Conservation (phyloP, 2,329 filamentous ascomycete species). For the Ustilaginoidea virens region DNA sequence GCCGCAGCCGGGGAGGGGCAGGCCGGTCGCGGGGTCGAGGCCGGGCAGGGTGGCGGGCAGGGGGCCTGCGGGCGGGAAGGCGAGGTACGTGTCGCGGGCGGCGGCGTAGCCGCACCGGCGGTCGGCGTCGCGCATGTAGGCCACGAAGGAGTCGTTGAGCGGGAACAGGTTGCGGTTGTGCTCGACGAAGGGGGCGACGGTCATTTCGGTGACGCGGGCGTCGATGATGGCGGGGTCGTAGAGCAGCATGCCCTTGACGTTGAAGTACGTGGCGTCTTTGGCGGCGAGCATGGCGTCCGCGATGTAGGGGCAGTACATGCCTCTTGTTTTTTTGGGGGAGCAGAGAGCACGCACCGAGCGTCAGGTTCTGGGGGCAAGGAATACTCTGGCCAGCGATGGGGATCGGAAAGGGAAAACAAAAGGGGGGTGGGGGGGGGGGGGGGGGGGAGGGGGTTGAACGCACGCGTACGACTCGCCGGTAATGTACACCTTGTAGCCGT, state of each 20-base stretch:
- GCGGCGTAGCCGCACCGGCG: slow-evolving; percentile 42
- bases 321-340: no score
- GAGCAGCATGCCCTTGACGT: slow-evolving; percentile 79
- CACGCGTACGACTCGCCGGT: slow-evolving; percentile 90
- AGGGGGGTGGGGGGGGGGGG: no score
- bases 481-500: slow-evolving; percentile 88
- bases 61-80: slow-evolving; percentile 47
- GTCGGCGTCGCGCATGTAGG: slow-evolving; percentile 16
- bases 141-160: slow-evolving; percentile 21
- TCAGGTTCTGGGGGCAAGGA: no score
- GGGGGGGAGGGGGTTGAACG: no score
- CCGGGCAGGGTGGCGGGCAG: slow-evolving; percentile 2
- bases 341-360: no score
- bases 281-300: slow-evolving; percentile 83
- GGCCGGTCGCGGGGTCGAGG: slow-evolving; percentile 18
- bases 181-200: slow-evolving; percentile 41
- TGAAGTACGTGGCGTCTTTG: slow-evolving; percentile 95
- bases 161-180: slow-evolving; percentile 45
- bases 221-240: slow-evolving; percentile 51
- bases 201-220: slow-evolving; percentile 27
- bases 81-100: slow-evolving; percentile 41
- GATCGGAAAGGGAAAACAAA: no score
- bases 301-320: slow-evolving; percentile 90
- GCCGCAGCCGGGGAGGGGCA: slow-evolving; percentile 15
- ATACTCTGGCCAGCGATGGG: no score